Conservation (phyloP, 2,329 filamentous ascomycete species). For the Fusarium virguliforme region DNA sequence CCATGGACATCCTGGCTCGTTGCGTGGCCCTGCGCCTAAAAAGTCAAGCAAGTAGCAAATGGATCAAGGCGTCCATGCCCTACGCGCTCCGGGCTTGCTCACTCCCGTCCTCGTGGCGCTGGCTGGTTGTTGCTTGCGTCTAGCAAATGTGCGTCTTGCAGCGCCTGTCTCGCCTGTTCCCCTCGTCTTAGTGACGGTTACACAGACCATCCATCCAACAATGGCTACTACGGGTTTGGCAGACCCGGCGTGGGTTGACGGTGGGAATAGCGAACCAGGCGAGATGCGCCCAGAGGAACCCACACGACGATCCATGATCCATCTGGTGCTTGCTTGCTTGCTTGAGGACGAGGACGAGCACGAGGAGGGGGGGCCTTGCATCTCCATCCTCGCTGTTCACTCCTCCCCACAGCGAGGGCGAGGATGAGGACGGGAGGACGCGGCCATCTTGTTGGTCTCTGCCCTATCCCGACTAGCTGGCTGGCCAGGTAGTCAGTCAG, state of each 20-base stretch:
- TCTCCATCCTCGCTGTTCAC: conserved; percentile 24
- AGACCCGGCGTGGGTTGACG: conserved; percentile 28
- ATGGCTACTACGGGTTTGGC: conserved; percentile 46
- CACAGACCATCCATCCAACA: conserved; percentile 49
- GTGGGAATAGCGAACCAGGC: conserved; percentile 30
- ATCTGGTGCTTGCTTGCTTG: conserved; percentile 19
- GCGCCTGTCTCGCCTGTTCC: conserved; percentile 39
- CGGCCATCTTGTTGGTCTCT: conserved; percentile 22
- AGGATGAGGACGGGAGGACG: not conserved
- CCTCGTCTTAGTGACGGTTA: conserved; percentile 39
- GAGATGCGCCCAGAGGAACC: conserved; percentile 36
- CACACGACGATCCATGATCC: conserved; percentile 37
- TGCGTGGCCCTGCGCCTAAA: conserved; percentile 4
- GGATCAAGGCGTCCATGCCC: too few relatives aligned
- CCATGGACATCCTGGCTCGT: conserved; percentile 7
- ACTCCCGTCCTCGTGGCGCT: conserved; percentile 7
- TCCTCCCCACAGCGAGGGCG: conserved; percentile 18
- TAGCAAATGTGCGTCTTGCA: conserved; percentile 23
- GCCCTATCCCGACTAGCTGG: conserved; percentile 17
- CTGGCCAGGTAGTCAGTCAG: too few relatives aligned
- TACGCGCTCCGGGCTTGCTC: not conserved
- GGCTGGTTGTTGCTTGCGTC: conserved; percentile 1
- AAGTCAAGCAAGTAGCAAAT: not conserved
- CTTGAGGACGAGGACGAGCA: not conserved
- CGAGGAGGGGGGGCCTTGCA: conserved; percentile 14